These are phyloP conservation scores for Dictyostelium discoideum DNA, from an alignment of 78 protist species.

Conservation along the genomic window DNA sequence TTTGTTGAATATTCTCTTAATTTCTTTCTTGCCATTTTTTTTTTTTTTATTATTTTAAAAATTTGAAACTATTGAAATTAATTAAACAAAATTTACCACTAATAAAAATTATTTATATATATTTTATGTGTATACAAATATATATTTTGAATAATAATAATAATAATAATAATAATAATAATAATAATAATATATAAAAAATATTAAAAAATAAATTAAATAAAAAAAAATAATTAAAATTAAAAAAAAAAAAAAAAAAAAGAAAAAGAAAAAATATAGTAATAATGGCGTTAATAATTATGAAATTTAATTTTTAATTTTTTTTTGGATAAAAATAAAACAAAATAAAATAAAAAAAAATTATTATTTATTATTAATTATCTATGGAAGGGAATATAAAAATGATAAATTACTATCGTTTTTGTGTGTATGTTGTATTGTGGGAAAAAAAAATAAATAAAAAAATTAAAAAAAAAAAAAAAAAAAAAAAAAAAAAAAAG, in stretches of 20 bases:
- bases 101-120: too few relatives aligned
- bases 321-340: background rate
- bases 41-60: background rate
- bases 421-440: background rate
- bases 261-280: background rate
- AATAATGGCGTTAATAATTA: background rate
- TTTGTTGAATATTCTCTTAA: slow-evolving; percentile 88
- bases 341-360: background rate
- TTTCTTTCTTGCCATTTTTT: slow-evolving; percentile 88
- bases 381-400: background rate
- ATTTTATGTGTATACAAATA: too few relatives aligned
- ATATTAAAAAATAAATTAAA: background rate
- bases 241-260: background rate
- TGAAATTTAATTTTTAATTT: background rate
- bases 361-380: background rate
- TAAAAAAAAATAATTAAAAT: background rate
- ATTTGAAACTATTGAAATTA: too few relatives aligned
- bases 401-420: background rate
- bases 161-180: too few relatives aligned
- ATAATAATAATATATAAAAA: too few relatives aligned
- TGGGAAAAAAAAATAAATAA: background rate
- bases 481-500: background rate
- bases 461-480: too few relatives aligned
- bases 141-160: too few relatives aligned
- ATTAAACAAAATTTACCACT: too few relatives aligned